Evolutionary conservation across 257 asterid genomes (phyloP).

Genomic region (Scutellaria minor): DNA sequence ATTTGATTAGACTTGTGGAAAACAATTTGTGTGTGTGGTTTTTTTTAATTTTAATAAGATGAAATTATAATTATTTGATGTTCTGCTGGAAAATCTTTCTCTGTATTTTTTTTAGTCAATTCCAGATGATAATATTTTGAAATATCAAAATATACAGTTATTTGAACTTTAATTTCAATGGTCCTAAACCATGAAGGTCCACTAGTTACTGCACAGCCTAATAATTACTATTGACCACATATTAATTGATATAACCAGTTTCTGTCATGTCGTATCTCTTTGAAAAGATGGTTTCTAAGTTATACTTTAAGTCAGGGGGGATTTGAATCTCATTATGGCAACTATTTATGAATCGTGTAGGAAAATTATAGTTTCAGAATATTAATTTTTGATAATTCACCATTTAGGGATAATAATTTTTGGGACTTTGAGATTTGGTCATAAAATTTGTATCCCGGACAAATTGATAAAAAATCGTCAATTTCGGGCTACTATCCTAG

Average conservation of each 20-base stretch:
- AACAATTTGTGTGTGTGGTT: not conserved
- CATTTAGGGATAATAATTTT: too few relatives aligned
- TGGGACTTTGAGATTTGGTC: too few relatives aligned
- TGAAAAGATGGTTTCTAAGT: conserved; percentile 41
- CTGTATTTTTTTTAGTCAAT: conserved; percentile 11
- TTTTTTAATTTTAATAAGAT: not conserved
- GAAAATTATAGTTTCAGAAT: too few relatives aligned
- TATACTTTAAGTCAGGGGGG: not conserved
- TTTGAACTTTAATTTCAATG: conserved; percentile 33
- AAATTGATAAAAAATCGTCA: too few relatives aligned
- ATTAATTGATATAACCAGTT: conserved; percentile 19
- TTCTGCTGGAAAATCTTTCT: not conserved
- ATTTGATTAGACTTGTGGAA: not conserved
- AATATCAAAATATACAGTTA: not conserved
- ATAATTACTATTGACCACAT: conserved; percentile 31
- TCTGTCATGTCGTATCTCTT: conserved; percentile 39
- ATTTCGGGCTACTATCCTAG: too few relatives aligned
- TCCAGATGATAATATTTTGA: not conserved
- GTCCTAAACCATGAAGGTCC: conserved; percentile 23
- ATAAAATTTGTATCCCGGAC: too few relatives aligned
- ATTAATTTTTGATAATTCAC: too few relatives aligned
- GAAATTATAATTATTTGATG: not conserved
- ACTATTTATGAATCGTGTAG: too few relatives aligned
- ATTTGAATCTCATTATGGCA: not conserved
- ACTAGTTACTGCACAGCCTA: conserved; percentile 38